These are phyloP conservation scores for Diaporthe nobilis DNA, from an alignment of 2,329 filamentous ascomycete species.

Conservation along the genomic window DNA sequence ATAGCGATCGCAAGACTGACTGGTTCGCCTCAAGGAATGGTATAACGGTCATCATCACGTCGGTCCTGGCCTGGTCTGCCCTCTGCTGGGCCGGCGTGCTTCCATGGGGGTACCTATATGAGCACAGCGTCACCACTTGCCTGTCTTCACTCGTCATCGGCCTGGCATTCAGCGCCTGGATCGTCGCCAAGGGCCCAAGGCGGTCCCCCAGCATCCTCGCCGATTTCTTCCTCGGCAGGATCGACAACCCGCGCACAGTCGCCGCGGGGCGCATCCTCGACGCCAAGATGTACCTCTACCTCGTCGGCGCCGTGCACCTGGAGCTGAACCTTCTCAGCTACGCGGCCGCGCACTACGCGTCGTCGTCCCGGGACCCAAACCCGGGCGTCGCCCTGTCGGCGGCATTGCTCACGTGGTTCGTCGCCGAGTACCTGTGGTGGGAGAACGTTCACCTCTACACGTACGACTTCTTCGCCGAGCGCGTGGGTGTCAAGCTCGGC, in stretches of 20 bases:
- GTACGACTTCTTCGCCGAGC: constrained; percentile 40
- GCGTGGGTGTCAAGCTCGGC: constrained; percentile 36
- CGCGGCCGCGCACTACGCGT: constrained; percentile 26
- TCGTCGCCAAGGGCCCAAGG: constrained; percentile 10
- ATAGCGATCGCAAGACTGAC: background rate
- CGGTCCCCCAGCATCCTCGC: background rate
- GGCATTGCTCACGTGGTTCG: constrained; percentile 37
- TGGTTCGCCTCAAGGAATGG: constrained; percentile 23
- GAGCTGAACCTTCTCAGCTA: constrained; percentile 39
- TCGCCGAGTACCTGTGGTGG: constrained; percentile 37
- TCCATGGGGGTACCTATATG: constrained; percentile 33
- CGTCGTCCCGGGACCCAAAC: background rate
- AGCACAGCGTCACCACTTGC: constrained; percentile 7
- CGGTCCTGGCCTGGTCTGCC: constrained; percentile 26
- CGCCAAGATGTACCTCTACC: constrained; percentile 38
- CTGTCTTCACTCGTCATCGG: constrained; percentile 12
- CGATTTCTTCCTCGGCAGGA: constrained; percentile 33
- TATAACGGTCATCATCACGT: constrained; percentile 14
- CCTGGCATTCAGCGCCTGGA: constrained; percentile 21
- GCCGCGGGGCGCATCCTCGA: constrained; percentile 26
- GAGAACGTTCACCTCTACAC: constrained; percentile 41
- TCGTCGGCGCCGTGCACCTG: constrained; percentile 38
- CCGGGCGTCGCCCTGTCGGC: constrained; percentile 35
- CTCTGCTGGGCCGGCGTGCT: constrained; percentile 30
- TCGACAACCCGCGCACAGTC: constrained; percentile 32